Evolutionary conservation across 768 basidiomycete species (phyloP), one percentile per base, ranked within the genome.

Genomic region (Hortiboletus flavorubellus): DNA sequence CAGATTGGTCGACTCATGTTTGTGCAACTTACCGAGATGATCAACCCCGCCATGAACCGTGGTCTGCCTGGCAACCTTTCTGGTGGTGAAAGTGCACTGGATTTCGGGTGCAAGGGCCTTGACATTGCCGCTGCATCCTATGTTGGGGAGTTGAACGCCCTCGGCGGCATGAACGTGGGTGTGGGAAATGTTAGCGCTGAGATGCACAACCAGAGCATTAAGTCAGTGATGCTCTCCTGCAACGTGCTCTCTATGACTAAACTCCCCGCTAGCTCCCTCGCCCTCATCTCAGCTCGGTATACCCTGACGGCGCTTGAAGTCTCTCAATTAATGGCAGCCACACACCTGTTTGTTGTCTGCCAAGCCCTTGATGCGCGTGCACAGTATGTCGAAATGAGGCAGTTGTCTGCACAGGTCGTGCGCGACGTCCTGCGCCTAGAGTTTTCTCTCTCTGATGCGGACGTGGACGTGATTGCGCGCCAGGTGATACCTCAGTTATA

Each of bases 191-290:
- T 93, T 64, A 87, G 86, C 2, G 91, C 91, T 1, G 91, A 94
- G 73, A 91, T 93, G 88, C 89, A 92, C 66, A 94, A 94, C 62
- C 92, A 94, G 70, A 88, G 92, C 42, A 82, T 94, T 70, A 94
- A 94, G 89, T 91, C 59, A 56, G 87, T 75, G 0, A 9, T 15
- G 21, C 18, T 29, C 39, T 44, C 37, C 38, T 26, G 11, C n/a
- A 15, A 8, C 15, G 8, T 31, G 30, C 31, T 34, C 12, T 4
- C 34, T 26, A 26, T 26, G 26, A 26, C 26, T 5, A 34, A 2
- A 34, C 34, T 34, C 34, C 34, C 12, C 34, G 8, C 12, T 33
- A 91, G 89, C 69, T 93, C 91, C 6, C 77, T 94, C 51, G 92
- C 92, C 0, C 75, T 94, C 59, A 84, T 93, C 51, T 92, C 91